Evolutionary conservation across 345 rosid genomes (phyloP), one percentile per base, ranked within the genome.

Genomic region (Sisymbrium irio): DNA sequence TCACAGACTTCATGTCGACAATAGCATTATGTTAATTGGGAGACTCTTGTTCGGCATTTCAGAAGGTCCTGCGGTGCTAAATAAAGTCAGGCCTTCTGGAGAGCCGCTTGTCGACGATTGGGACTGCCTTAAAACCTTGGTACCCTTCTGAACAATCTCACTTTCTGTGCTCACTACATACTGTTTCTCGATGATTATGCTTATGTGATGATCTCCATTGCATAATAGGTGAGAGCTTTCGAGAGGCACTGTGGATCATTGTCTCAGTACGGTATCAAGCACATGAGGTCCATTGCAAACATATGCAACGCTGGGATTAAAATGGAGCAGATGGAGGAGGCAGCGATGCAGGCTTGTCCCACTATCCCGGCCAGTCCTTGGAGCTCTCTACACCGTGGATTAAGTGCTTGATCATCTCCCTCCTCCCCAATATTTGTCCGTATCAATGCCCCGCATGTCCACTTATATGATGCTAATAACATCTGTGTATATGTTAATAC

Each of bases 21-120:
- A 86, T 59, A 91, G 89, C 60, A 28, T 91, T 61, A 67, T 80
- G 22, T 85, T 91, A 22, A 78, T 91, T 19, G 96, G 91, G 57
- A 86, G 85, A 81, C 87, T 94, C 68, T 81, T 94, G 67, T 88
- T 89, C 51, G 98, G 98, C 32, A 81, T 88, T 30, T 79, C 74
- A 58, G 80, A 80, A 62, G 90, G 86, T 42, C 80, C 96, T 2
- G 82, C 72, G 60, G 85, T 89, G 62, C 62, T 91, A 72, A 83
- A 59, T 35, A 11, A 79, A 13, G 81, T 91, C 69, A 85, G 93
- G 56, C 81, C 86, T 40, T 82, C 83, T 33, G 95, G 96, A 7
- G 75, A 80, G 51, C 95, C 98, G 51, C 95, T 94, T 54, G 97
- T 89, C 3, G 93, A 94, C 66, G 92, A 94, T 69, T 94, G 98